A percentile compares a stretch with the other conserved stretches of the same genome.
These are phyloP conservation scores for Schwanniomyces pseudopolymorphus DNA, from an alignment of 805 yeast species.

Conservation along the genomic window DNA sequence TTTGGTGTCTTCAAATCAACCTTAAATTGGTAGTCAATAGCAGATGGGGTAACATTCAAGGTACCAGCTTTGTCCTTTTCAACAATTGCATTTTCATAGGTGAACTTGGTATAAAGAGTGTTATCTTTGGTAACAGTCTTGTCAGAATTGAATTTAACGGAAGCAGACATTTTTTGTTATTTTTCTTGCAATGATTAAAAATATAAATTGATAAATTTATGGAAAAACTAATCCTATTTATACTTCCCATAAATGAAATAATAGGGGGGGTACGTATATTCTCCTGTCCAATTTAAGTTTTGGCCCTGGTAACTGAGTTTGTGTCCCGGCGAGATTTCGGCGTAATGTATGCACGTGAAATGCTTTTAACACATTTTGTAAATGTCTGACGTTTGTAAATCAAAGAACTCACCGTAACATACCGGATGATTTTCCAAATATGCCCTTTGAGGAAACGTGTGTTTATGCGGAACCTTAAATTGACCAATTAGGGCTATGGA, in stretches of 20 bases:
- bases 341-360: conserved; percentile 12
- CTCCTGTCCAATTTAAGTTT: neutral
- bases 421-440: neutral
- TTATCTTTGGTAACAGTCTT: conserved; percentile 50
- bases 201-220: neutral
- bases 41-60: conserved; percentile 66
- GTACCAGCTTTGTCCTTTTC: conserved; percentile 51
- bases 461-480: neutral
- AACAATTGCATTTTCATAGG: conserved; percentile 76
- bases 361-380: neutral
- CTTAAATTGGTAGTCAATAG: conserved; percentile 78
- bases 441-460: neutral
- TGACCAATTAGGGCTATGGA: neutral
- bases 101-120: conserved; percentile 59
- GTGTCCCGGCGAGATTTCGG: conserved; percentile 27
- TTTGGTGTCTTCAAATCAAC: conserved; percentile 80
- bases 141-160: conserved; percentile 55
- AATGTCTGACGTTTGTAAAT: neutral
- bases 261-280: neutral
- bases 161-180: conserved; percentile 23
- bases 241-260: neutral
- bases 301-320: neutral
- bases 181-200: neutral
- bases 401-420: neutral
- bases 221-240: neutral